Conservation (phyloP, 2,329 filamentous ascomycete species). For the Zymoseptoria tritici region DNA sequence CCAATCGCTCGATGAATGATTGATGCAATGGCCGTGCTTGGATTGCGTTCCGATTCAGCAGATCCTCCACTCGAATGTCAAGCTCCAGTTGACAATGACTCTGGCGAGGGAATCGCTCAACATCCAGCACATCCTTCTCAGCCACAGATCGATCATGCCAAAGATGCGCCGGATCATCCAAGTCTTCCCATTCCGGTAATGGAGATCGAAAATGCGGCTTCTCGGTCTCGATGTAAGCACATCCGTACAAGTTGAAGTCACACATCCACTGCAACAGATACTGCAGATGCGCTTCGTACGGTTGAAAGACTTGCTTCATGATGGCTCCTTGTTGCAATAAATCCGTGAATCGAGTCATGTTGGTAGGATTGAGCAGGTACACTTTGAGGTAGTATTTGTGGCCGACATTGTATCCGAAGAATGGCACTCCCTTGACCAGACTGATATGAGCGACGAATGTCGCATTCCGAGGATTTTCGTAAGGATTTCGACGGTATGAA, state of each 20-base stretch:
- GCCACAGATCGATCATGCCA: slow-evolving; percentile 76
- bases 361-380: slow-evolving; percentile 79
- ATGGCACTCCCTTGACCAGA: slow-evolving; percentile 85
- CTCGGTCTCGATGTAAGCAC: slow-evolving; percentile 67
- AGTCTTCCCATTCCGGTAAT: slow-evolving; percentile 60
- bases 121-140: slow-evolving; percentile 51
- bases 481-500: slow-evolving; percentile 70
- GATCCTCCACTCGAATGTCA: slow-evolving; percentile 82
- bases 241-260: slow-evolving; percentile 96
- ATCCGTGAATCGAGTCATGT: slow-evolving; percentile 82
- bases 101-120: slow-evolving; percentile 60
- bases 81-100: slow-evolving; percentile 88
- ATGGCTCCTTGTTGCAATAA: slow-evolving; percentile 82
- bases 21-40: slow-evolving; percentile 75
- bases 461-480: slow-evolving; percentile 53
- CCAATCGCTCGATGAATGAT: slow-evolving; percentile 68
- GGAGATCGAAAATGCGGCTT: slow-evolving; percentile 68
- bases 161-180: slow-evolving; percentile 54
- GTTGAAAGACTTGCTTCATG: slow-evolving; percentile 75
- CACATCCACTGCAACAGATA: slow-evolving; percentile 96
- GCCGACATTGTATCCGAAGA: slow-evolving; percentile 92
- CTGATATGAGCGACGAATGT: slow-evolving; percentile 84
- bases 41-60: slow-evolving; percentile 72
- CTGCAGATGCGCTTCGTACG: slow-evolving; percentile 88
- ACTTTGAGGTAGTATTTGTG: slow-evolving; percentile 90